Evolutionary conservation across 2,329 filamentous ascomycete species (phyloP).

Genomic region (Penicillium thymicola): DNA sequence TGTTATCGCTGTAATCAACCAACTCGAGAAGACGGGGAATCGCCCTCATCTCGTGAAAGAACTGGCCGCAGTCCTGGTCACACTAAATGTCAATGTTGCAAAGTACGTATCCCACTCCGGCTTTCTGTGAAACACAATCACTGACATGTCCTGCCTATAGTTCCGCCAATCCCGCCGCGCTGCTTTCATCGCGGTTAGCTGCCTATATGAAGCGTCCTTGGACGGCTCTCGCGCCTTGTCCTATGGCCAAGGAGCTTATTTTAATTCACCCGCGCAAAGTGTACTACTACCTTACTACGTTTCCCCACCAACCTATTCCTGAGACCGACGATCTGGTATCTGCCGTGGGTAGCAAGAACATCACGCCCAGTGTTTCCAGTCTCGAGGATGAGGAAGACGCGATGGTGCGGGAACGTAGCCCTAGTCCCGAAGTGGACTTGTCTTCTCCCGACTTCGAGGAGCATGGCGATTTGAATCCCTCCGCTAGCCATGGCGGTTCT

Average conservation of each 20-base stretch:
- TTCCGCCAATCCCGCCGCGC: constrained; percentile 90
- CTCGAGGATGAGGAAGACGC: constrained; percentile 66
- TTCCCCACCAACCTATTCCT: constrained; percentile 75
- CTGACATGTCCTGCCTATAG: constrained; percentile 48
- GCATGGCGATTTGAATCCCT: constrained; percentile 53
- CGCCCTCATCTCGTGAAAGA: constrained; percentile 93
- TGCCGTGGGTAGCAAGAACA: constrained; percentile 56
- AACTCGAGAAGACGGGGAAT: constrained; percentile 86
- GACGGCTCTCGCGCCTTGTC: constrained; percentile 76
- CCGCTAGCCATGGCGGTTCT: constrained; percentile 58
- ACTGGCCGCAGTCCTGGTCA: constrained; percentile 74
- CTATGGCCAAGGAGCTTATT: constrained; percentile 88
- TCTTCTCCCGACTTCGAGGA: constrained; percentile 82
- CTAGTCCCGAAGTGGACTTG: constrained; percentile 89
- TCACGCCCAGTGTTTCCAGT: constrained; percentile 81
- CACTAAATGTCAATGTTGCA: constrained; percentile 76
- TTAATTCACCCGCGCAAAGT: constrained; percentile 89
- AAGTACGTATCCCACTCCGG: constrained; percentile 63
- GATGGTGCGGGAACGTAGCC: constrained; percentile 62
- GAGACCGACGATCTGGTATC: constrained; percentile 55
- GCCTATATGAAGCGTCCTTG: constrained; percentile 85
- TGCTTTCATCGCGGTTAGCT: constrained; percentile 88
- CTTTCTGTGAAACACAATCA: constrained; percentile 15
- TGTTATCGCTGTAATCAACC: constrained; percentile 82
- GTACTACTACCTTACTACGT: constrained; percentile 94